Evolutionary conservation across 192 early-diverging fungal genomes (phyloP).

Genomic region (Funneliformis mosseae): DNA sequence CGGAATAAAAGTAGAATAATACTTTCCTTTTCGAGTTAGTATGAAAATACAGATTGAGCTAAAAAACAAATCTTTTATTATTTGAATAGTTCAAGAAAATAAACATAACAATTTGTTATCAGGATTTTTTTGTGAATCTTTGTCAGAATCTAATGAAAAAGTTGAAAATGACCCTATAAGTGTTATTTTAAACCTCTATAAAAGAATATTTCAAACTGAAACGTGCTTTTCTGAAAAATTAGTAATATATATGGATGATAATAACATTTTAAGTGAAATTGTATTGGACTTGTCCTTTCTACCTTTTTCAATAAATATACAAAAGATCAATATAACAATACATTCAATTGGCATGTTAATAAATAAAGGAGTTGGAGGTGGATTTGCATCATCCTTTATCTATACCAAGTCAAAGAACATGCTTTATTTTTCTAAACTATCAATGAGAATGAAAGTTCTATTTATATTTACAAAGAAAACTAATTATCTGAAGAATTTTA

Average conservation of each 20-base stretch:
- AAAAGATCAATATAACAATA: background rate
- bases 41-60: background rate
- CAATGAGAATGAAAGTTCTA: background rate
- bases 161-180: background rate
- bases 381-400: background rate
- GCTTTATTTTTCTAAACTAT: background rate
- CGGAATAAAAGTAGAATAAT: background rate
- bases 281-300: background rate
- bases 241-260: background rate
- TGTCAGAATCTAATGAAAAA: background rate
- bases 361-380: background rate
- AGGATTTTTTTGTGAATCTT: background rate
- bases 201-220: background rate
- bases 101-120: background rate
- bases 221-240: background rate
- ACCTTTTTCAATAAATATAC: background rate
- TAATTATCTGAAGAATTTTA: background rate
- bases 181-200: background rate
- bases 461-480: constrained; percentile 2
- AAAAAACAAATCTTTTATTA: background rate
- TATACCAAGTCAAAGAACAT: background rate
- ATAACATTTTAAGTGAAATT: background rate
- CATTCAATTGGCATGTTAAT: background rate
- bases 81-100: background rate
- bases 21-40: background rate